These are phyloP conservation scores for Blastobotrys elegans DNA, from an alignment of 1,139 yeast genomes.

Conservation along the genomic window DNA sequence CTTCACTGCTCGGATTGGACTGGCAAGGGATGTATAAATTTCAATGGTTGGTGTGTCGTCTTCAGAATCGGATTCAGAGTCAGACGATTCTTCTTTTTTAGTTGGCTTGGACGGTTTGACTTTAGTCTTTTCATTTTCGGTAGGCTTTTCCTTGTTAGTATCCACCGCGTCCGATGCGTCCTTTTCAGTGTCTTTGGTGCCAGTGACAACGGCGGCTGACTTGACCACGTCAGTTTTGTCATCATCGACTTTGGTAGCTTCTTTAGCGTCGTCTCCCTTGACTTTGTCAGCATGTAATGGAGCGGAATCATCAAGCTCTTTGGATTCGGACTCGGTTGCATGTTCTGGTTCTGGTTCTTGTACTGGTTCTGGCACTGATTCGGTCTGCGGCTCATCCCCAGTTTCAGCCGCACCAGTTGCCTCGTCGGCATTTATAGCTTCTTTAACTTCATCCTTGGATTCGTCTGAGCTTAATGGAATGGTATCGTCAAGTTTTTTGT, in stretches of 20 bases:
- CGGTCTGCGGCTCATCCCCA: neutral
- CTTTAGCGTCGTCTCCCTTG: neutral
- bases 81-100: conserved; percentile 3
- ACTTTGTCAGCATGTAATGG: too few species aligned
- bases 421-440: neutral
- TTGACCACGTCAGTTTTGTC: too few species aligned
- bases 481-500: neutral
- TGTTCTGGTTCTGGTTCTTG: neutral
- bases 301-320: neutral
- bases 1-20: conserved; percentile 77
- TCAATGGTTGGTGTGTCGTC: conserved; percentile 37
- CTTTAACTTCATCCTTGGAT: neutral
- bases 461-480: neutral
- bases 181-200: neutral
- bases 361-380: neutral
- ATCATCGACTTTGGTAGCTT: neutral
- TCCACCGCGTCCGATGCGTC: neutral
- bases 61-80: conserved; percentile 8
- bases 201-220: too few species aligned
- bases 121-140: neutral
- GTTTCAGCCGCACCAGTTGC: neutral
- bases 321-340: neutral
- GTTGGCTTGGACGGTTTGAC: neutral
- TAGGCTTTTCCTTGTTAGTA: neutral
- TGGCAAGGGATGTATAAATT: conserved; percentile 81